Percentiles rank a stretch among this genome's conserved stretches.
phyloP scores from a whole-genome alignment of 176 grass and related monocot species.

The Eleusine coracana region DNA sequence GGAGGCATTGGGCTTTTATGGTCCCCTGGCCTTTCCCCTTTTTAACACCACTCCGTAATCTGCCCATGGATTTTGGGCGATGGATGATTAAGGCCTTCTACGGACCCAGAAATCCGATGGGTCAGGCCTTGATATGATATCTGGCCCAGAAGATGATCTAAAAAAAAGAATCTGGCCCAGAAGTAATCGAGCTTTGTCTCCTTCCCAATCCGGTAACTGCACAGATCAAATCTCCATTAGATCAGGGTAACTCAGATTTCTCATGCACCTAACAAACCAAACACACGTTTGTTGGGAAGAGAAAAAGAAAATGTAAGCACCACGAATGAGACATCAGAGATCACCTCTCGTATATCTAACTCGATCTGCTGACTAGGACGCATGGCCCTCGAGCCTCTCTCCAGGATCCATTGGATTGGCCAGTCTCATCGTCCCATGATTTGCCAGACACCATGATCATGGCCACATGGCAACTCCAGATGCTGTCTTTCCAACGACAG shows the following conservation, averaged over 20 bases:
- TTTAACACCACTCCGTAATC: no score
- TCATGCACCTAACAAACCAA: not conserved
- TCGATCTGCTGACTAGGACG: slow-evolving; percentile 1
- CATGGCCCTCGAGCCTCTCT: slow-evolving; percentile 1
- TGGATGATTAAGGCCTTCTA: no score
- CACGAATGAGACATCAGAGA: slow-evolving; percentile 18
- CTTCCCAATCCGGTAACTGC: not conserved
- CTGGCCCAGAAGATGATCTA: no score
- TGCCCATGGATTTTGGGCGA: no score
- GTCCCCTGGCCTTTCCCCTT: not conserved
- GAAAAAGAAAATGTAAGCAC: not conserved
- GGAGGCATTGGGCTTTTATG: not conserved
- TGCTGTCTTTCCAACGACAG: slow-evolving; percentile 33
- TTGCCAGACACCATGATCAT: slow-evolving; percentile 4
- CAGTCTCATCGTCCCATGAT: not conserved
- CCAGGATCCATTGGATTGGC: slow-evolving; percentile 23
- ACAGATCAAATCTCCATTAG: not conserved
- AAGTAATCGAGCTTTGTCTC: not conserved
- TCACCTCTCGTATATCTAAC: not conserved
- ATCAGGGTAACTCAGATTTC: not conserved
- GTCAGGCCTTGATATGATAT: not conserved
- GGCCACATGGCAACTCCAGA: slow-evolving; percentile 42
- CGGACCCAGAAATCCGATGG: not conserved
- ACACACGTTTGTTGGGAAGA: not conserved
- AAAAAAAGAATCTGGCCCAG: no score